Conservation (phyloP, 495 filamentous ascomycete genomes). For the Penicillium desertorum region DNA sequence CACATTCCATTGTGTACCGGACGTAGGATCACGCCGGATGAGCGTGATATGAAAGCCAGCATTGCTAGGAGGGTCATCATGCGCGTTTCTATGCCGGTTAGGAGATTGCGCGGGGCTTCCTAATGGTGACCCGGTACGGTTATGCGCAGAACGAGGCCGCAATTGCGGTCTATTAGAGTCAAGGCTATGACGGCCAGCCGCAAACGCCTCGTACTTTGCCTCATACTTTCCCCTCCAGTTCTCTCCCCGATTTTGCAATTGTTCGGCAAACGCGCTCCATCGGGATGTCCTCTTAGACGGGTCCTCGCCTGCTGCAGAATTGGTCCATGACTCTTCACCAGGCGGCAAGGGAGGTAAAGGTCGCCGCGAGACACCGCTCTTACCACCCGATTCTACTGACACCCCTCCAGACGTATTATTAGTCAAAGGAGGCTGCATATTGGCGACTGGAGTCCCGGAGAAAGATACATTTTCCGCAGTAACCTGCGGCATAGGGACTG, state of each 20-base stretch:
- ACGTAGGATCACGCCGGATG: slow-evolving; percentile 81
- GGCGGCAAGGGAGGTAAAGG: slow-evolving; percentile 36
- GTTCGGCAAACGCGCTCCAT: slow-evolving; percentile 37
- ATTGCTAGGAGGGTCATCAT: slow-evolving; percentile 11
- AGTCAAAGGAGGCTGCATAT: slow-evolving; percentile 3
- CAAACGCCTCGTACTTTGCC: slow-evolving; percentile 22
- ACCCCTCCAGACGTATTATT: background rate
- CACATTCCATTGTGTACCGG: slow-evolving; percentile 85
- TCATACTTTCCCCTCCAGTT: slow-evolving; percentile 30
- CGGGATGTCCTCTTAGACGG: slow-evolving; percentile 27
- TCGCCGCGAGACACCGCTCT: slow-evolving; percentile 18
- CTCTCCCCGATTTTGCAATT: slow-evolving; percentile 26
- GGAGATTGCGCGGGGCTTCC: slow-evolving; percentile 36
- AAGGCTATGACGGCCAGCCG: slow-evolving; percentile 35
- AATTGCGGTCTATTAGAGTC: slow-evolving; percentile 36
- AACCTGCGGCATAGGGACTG: slow-evolving; percentile 19
- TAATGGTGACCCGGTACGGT: slow-evolving; percentile 21
- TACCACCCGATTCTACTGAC: background rate
- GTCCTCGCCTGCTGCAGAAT: slow-evolving; percentile 10
- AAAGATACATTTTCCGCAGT: slow-evolving; percentile 30
- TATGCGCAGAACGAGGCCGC: slow-evolving; percentile 35
- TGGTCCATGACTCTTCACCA: slow-evolving; percentile 23
- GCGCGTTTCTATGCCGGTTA: slow-evolving; percentile 13
- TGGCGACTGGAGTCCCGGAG: slow-evolving; percentile 18
- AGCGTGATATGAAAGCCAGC: slow-evolving; percentile 68